Evolutionary conservation across 73 alveolate species (phyloP), one percentile per base, ranked within the genome.

Genomic region (Paramecium tetraurelia): DNA sequence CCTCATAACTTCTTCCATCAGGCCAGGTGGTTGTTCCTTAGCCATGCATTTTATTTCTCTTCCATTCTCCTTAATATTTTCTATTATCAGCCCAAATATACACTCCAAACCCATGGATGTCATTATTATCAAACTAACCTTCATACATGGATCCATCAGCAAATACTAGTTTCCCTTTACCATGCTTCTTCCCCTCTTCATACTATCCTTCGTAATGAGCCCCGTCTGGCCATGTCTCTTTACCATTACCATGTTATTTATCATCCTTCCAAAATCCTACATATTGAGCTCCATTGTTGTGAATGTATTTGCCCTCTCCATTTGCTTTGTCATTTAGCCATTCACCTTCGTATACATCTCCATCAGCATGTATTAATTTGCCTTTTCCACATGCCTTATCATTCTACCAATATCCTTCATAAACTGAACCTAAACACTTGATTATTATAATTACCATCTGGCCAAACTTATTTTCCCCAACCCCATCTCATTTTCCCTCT

Each of bases 231-330:
- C 93, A 95, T 41, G 77, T 38, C 63, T 88, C 95, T 43, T 86
- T 92, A 35, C 99, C 99, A 58, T 85, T 75, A 7, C 99, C 99
- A 85, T 96, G 93, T 76, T 95, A 93, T 69, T 89, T 68, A 53
- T 93, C 97, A 75, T 95, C 95, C 21, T 71, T 85, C 97, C 98
- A 96, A 63, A 84, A 72, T n/a, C 98, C 99, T 36, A 93, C 96
- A 94, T 95, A 96, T 63, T 93, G 72, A 33, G 97, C 93, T 10
- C 98, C 98, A 93, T 96, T 95, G 57, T 40, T 57, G 89, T 94
- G 95, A 21, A 95, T 85, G 83, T 96, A 95, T 71, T 76, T 92
- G 21, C 99, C 98, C 35, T 85, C 41, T 3, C 99, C 99, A 92
- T 94, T 94, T 38, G 95, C 83, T 41, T 93, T 68, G 21, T 93